Percentiles rank a stretch among this genome's conserved stretches.
phyloP scores from a whole-genome alignment of 441 rosid species.

The Kokia cookei region DNA sequence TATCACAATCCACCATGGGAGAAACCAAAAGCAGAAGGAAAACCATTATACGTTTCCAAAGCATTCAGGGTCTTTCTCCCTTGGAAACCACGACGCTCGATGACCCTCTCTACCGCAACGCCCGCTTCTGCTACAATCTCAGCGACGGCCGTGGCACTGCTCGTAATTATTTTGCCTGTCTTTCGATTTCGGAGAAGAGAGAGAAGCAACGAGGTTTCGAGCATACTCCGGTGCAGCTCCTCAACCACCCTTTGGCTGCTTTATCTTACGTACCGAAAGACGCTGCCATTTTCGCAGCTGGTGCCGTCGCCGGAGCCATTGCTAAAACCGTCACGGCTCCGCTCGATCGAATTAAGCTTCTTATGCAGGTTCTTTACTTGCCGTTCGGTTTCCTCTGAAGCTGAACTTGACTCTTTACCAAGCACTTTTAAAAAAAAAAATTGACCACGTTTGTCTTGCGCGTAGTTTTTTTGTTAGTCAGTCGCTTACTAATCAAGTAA shows the following conservation, averaged over 20 bases:
- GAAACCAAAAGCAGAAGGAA: conserved; percentile 40
- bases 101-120: conserved; percentile 7
- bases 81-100: conserved; percentile 9
- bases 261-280: conserved; percentile 68
- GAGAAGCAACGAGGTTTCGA: conserved; percentile 34
- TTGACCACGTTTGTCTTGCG: background rate
- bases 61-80: conserved; percentile 36
- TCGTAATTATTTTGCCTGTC: conserved; percentile 52
- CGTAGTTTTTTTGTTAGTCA: background rate
- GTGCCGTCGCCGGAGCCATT: conserved; percentile 93
- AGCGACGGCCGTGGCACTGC: conserved; percentile 8
- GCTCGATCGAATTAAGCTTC: conserved; percentile 93
- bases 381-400: conserved; percentile 9
- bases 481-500: background rate
- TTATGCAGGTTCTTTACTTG: conserved; percentile 67
- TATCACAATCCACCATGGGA: conserved; percentile 31
- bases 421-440: background rate
- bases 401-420: background rate
- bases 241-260: conserved; percentile 69
- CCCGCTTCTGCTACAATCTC: background rate
- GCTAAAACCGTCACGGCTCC: conserved; percentile 97
- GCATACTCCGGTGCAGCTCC: conserved; percentile 63
- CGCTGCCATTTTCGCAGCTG: conserved; percentile 74
- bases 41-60: conserved; percentile 26
- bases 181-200: conserved; percentile 53